Evolutionary conservation across 441 rosid species (phyloP).

Genomic region (Euphorbia schlechtendalii): DNA sequence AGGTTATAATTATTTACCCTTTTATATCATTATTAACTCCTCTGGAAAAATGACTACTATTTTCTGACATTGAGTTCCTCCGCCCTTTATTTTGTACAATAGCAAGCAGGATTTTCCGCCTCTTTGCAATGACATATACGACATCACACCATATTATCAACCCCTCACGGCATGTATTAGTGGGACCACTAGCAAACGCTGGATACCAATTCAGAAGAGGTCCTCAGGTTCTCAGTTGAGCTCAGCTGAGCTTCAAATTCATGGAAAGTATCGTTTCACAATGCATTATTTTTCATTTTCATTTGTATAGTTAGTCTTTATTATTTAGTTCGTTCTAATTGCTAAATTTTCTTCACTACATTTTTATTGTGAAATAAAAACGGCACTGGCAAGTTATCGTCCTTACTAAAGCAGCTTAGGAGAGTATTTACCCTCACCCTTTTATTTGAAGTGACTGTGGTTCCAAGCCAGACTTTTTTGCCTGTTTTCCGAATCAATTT

Average conservation of each 20-base stretch:
- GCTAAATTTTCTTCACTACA: neutral
- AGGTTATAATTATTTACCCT: no score
- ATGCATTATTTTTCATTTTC: slow-evolving; percentile 2
- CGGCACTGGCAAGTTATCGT: neutral
- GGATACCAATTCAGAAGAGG: slow-evolving; percentile 82
- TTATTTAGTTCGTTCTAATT: neutral
- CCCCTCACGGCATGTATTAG: slow-evolving; percentile 78
- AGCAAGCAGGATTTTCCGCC: slow-evolving; percentile 51
- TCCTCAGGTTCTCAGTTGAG: slow-evolving; percentile 54
- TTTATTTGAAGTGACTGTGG: neutral
- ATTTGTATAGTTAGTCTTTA: neutral
- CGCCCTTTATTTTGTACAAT: slow-evolving; percentile 18
- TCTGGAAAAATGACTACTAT: neutral
- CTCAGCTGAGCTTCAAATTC: slow-evolving; percentile 54
- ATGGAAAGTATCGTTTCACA: slow-evolving; percentile 64
- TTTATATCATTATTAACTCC: slow-evolving; percentile 4
- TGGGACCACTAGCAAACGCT: slow-evolving; percentile 69
- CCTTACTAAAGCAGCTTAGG: neutral
- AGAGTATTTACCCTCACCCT: neutral
- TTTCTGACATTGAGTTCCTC: slow-evolving; percentile 9
- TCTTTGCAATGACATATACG: slow-evolving; percentile 64
- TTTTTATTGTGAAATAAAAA: neutral
- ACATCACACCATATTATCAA: slow-evolving; percentile 61
- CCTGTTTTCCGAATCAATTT: neutral
- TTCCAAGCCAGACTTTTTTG: neutral